Evolutionary conservation across 2,329 filamentous ascomycete genomes (phyloP).

Genomic region (Pyrenochaeta sp.): DNA sequence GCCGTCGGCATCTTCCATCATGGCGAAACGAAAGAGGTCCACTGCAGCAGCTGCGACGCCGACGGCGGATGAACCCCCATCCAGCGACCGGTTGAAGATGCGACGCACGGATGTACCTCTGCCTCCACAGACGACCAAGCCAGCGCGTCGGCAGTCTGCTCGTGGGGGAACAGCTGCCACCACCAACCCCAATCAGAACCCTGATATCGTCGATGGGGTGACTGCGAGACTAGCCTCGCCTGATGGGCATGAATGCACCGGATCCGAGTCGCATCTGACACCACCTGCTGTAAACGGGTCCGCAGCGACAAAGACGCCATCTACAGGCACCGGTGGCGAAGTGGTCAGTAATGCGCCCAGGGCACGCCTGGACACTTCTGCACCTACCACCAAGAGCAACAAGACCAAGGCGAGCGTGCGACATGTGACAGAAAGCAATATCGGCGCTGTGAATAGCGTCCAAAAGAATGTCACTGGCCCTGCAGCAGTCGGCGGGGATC

Average conservation of each 20-base stretch:
- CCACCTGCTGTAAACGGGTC: conserved; percentile 18
- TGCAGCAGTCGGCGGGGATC: conserved; percentile 20
- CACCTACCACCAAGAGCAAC: conserved; percentile 22
- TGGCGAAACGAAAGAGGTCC: conserved; percentile 45
- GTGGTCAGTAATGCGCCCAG: conserved; percentile 10
- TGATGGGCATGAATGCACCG: conserved; percentile 43
- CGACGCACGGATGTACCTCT: conserved; percentile 34
- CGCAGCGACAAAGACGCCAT: conserved; percentile 20
- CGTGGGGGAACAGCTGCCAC: conserved; percentile 28
- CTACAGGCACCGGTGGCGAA: conserved; percentile 17
- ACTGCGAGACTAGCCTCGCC: conserved; percentile 54
- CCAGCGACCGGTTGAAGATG: conserved; percentile 19
- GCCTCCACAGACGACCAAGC: conserved; percentile 26
- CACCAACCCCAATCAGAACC: conserved; percentile 46
- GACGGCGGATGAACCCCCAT: conserved; percentile 13
- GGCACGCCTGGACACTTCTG: conserved; percentile 14
- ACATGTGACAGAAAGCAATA: conserved; percentile 35
- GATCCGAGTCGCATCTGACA: conserved; percentile 12
- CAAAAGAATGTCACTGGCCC: conserved; percentile 24
- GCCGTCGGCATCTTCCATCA: conserved; percentile 14
- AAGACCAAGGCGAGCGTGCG: conserved; percentile 29
- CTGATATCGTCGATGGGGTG: conserved; percentile 52
- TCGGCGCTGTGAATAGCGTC: conserved; percentile 16
- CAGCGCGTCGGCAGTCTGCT: conserved; percentile 35
- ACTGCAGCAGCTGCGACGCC: conserved; percentile 25